A percentile compares a stretch with the other conserved stretches of the same genome.
Conservation (phyloP, 75 land plant genomes). For the Pinus tabuliformis region DNA sequence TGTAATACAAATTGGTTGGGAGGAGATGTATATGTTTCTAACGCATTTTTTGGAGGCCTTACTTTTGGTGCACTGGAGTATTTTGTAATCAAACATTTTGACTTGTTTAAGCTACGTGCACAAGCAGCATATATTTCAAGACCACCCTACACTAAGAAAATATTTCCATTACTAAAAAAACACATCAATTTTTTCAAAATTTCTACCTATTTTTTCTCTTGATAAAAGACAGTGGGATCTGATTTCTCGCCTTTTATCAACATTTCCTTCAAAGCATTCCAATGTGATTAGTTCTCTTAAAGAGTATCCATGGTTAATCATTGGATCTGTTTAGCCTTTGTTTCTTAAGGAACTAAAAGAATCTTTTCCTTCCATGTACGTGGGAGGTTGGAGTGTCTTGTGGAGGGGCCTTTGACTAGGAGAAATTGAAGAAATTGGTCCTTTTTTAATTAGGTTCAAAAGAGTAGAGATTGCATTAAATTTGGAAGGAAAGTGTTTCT, state of each 20-base stretch:
- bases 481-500: no score
- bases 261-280: conserved; percentile 29
- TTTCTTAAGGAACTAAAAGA: conserved; percentile 43
- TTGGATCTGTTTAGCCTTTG: conserved; percentile 70
- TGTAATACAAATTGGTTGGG: conserved; percentile 40
- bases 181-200: conserved; percentile 23
- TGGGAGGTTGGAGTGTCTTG: conserved; percentile 1
- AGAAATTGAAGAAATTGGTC: no score
- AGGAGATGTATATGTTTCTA: conserved; percentile 56
- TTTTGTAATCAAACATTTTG: conserved; percentile 66
- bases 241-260: conserved; percentile 38
- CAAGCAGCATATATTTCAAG: conserved; percentile 48
- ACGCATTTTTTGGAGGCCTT: conserved; percentile 67
- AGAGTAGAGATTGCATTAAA: no score
- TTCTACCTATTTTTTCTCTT: conserved; percentile 36
- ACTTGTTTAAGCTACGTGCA: conserved; percentile 61
- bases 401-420: conserved; percentile 78
- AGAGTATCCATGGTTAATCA: conserved; percentile 76
- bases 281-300: conserved; percentile 36
- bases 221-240: conserved; percentile 41
- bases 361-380: conserved; percentile 21
- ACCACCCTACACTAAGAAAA: not conserved
- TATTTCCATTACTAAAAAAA: not conserved
- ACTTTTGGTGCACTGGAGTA: conserved; percentile 63
- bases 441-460: no score